Conservation (phyloP, 2,329 filamentous ascomycete species). For the Aurifilum marmelostoma region DNA sequence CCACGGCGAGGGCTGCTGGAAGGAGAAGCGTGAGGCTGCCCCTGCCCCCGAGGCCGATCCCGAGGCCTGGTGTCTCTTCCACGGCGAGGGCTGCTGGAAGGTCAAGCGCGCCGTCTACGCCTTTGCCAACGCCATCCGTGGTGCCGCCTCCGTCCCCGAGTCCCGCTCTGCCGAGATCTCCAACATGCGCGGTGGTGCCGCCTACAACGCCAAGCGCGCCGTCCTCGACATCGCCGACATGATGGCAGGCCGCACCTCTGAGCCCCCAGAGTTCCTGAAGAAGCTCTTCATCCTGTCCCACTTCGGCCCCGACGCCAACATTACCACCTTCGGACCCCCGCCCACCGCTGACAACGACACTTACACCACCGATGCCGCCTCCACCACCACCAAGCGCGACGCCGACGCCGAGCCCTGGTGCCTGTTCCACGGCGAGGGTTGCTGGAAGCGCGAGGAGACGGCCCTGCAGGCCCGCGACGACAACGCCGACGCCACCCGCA, state of each 20-base stretch:
- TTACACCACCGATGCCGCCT: slow-evolving; percentile 25
- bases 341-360: slow-evolving; percentile 29
- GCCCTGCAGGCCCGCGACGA: slow-evolving; percentile 23
- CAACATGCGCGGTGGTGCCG: slow-evolving; percentile 41
- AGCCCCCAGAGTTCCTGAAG: slow-evolving; percentile 40
- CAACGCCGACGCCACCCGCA: slow-evolving; percentile 16
- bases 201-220: slow-evolving; percentile 44
- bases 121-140: slow-evolving; percentile 37
- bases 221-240: slow-evolving; percentile 44
- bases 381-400: slow-evolving; percentile 30
- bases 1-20: slow-evolving; percentile 27
- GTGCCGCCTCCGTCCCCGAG: slow-evolving; percentile 32
- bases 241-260: slow-evolving; percentile 38
- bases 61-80: slow-evolving; percentile 39
- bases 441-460: slow-evolving; percentile 12
- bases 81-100: slow-evolving; percentile 49
- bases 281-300: slow-evolving; percentile 37
- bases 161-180: slow-evolving; percentile 38
- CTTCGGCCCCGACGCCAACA: slow-evolving; percentile 32
- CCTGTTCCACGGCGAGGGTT: slow-evolving; percentile 15
- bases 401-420: slow-evolving; percentile 14
- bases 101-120: slow-evolving; percentile 45
- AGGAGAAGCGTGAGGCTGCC: slow-evolving; percentile 33
- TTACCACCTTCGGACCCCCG: slow-evolving; percentile 30
- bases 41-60: slow-evolving; percentile 34